phyloP scores from a whole-genome alignment of 2,329 filamentous ascomycete genomes.

The Pestalotiopsis sp. region DNA sequence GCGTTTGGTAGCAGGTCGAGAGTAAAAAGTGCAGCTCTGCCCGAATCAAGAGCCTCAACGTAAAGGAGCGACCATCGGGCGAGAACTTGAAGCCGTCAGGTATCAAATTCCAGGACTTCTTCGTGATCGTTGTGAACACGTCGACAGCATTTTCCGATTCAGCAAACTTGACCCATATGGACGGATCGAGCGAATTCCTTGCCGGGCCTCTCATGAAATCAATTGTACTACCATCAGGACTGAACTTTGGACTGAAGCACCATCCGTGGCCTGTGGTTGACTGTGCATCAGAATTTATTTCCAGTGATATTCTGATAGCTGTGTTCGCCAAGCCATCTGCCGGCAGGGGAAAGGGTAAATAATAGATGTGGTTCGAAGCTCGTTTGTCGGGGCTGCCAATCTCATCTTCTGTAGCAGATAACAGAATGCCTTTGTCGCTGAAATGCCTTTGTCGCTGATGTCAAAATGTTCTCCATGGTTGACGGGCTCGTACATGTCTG shows the following conservation, averaged over 20 bases:
- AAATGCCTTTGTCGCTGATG: not conserved
- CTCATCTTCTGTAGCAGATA: not conserved
- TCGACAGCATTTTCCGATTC: slow-evolving; percentile 26
- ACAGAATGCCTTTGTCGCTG: not conserved
- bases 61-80: slow-evolving; percentile 32
- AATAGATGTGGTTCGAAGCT: slow-evolving; percentile 30
- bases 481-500: not conserved
- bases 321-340: slow-evolving; percentile 11
- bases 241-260: slow-evolving; percentile 32
- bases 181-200: slow-evolving; percentile 23
- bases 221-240: slow-evolving; percentile 35
- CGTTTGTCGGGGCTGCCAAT: not conserved
- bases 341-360: slow-evolving; percentile 33
- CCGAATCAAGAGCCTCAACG: slow-evolving; percentile 32
- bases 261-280: slow-evolving; percentile 6
- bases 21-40: slow-evolving; percentile 31
- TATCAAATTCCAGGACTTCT: slow-evolving; percentile 25
- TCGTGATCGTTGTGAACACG: slow-evolving; percentile 27
- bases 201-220: slow-evolving; percentile 33
- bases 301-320: slow-evolving; percentile 25
- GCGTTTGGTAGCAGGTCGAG: slow-evolving; percentile 31
- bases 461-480: not conserved
- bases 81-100: slow-evolving; percentile 36
- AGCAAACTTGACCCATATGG: slow-evolving; percentile 32
- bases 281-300: not conserved